Conservation (phyloP, 352 stramenopile genomes). For the Globisporangium polare region DNA sequence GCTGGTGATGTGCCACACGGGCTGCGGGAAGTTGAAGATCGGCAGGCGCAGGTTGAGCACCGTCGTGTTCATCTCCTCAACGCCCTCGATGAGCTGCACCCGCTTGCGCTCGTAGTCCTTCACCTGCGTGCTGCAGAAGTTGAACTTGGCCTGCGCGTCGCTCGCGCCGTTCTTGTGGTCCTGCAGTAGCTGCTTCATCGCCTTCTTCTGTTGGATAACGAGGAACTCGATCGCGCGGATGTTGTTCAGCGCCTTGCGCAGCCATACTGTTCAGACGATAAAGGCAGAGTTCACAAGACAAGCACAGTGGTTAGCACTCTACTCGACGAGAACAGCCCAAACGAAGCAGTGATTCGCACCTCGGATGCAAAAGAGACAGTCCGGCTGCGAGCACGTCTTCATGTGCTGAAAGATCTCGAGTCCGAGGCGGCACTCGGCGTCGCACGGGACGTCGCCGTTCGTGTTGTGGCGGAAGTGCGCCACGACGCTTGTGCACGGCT, state of each 20-base stretch:
- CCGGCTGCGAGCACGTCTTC: slow-evolving; percentile 11
- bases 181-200: slow-evolving; percentile 17
- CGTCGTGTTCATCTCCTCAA: slow-evolving; percentile 29
- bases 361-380: slow-evolving; percentile 36
- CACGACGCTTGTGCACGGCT: slow-evolving; percentile 16
- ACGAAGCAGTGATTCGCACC: slow-evolving; percentile 16
- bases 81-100: slow-evolving; percentile 17
- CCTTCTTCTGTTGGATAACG: slow-evolving; percentile 18
- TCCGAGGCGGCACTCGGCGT: slow-evolving; percentile 20
- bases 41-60: slow-evolving; percentile 24
- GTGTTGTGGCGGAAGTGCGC: slow-evolving; percentile 20
- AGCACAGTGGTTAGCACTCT: not conserved
- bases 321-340: too few relatives aligned
- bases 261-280: slow-evolving; percentile 8
- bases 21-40: slow-evolving; percentile 38
- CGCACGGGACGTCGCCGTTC: slow-evolving; percentile 19
- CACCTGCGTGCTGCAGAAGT: slow-evolving; percentile 27
- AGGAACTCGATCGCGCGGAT: slow-evolving; percentile 14
- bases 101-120: slow-evolving; percentile 23
- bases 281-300: not conserved
- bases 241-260: slow-evolving; percentile 14
- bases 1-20: slow-evolving; percentile 28
- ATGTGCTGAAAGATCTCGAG: slow-evolving; percentile 26
- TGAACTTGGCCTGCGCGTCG: slow-evolving; percentile 12
- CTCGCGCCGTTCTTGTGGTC: slow-evolving; percentile 7